Evolutionary conservation across 768 basidiomycete species (phyloP), one percentile per base, ranked within the genome.

Genomic region (Lentinula aciculospora): DNA sequence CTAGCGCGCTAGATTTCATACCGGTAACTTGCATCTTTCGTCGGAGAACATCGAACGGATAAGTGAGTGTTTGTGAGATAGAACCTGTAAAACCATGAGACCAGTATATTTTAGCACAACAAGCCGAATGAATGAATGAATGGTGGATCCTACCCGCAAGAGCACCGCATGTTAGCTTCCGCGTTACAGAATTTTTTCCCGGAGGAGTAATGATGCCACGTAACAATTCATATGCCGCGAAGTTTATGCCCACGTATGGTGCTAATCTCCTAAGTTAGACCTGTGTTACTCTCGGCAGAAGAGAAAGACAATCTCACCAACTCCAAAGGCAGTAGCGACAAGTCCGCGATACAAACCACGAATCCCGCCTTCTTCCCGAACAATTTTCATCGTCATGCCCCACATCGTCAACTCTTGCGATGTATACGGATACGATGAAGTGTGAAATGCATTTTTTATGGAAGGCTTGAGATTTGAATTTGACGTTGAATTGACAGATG

Each of bases 21-120:
- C 92, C 92, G 4, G 84, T 81, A 59, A 96, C 91, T 70, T 98
- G 96, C 88, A 98, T 94, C 78, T 98, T 96, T 60, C 96, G 81
- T 47, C 96, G 81, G 58, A 98, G 71, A 4, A 98, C 92, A 69
- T 99, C 96, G 65, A 97, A 92, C 8, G 96, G 96, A 69, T 96
- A 98, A 4, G 95, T 98, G 64, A 98, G 71, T 50, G 94, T 92
- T 70, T 98, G 93, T 12, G 94, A 94, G 62, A 96, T 88, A 25
- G 88, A 85, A n/a, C 92, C 92, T 82, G 72, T 48, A 25, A 31
- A 53, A 46, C 32, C 8, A 34, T 32, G 10, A 56, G 53, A 39
- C 3, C 8, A 25, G 21, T 13, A 36, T n/a, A 39, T 23, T 36
- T 40, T 13, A 21, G 39, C 28, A 8, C 42, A 31, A 58, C 42